phyloP scores from a whole-genome alignment of 495 filamentous ascomycete genomes.

The Tetracladium marchalianum region DNA sequence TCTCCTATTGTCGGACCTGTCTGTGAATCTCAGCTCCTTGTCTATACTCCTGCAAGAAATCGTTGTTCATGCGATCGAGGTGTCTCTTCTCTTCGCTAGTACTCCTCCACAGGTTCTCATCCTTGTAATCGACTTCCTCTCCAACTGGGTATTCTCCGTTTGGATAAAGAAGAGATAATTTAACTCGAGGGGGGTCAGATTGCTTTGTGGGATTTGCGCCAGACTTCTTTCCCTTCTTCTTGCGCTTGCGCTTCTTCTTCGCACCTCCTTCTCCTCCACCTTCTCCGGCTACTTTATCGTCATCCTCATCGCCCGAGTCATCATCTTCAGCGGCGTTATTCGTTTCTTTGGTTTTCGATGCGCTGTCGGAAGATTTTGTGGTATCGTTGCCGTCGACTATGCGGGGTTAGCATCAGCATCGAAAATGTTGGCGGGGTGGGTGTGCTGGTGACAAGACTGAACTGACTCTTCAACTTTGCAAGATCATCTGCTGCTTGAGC shows the following conservation, averaged over 20 bases:
- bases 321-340: conserved; percentile 45
- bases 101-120: conserved; percentile 73
- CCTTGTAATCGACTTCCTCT: conserved; percentile 65
- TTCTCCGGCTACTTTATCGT: conserved; percentile 27
- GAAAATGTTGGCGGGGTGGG: conserved; percentile 19
- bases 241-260: conserved; percentile 60
- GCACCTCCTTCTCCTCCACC: conserved; percentile 28
- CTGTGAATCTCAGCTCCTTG: conserved; percentile 82
- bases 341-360: conserved; percentile 37
- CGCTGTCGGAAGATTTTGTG: conserved; percentile 21
- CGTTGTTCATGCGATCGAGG: conserved; percentile 70
- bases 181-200: conserved; percentile 66
- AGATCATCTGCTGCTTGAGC: conserved; percentile 41
- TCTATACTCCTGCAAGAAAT: conserved; percentile 79
- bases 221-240: conserved; percentile 71
- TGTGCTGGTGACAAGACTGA: not conserved
- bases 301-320: conserved; percentile 56
- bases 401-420: conserved; percentile 7
- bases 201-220: conserved; percentile 68
- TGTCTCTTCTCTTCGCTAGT: conserved; percentile 40
- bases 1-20: conserved; percentile 44
- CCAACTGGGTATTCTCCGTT: conserved; percentile 66
- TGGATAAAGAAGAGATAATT: conserved; percentile 67
- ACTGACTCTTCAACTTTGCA: conserved; percentile 40
- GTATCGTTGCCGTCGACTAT: conserved; percentile 14